phyloP scores from a whole-genome alignment of 805 yeast genomes.

The Cyberlindnera samutprakarnensis region DNA sequence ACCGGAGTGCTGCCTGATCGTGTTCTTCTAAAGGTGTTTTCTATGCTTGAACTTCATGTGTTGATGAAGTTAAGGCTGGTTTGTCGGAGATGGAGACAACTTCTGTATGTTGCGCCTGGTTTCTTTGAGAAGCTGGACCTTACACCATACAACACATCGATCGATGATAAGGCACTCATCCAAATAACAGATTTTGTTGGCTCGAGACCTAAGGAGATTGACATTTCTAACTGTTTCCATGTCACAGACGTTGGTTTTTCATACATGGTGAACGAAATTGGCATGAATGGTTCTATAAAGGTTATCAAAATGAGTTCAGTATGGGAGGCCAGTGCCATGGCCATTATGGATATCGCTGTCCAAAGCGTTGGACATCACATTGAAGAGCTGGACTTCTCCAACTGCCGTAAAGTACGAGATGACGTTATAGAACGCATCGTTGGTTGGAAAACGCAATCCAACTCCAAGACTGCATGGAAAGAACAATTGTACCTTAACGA shows the following conservation, averaged over 20 bases:
- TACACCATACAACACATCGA: conserved; percentile 51
- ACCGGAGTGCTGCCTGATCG: conserved; percentile 58
- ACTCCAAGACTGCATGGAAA: conserved; percentile 7
- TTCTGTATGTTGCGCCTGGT: conserved; percentile 48
- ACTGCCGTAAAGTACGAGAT: conserved; percentile 68
- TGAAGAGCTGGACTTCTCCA: conserved; percentile 56
- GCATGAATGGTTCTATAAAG: conserved; percentile 52
- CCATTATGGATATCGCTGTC: conserved; percentile 69
- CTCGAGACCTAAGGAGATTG: conserved; percentile 50
- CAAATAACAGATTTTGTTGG: conserved; percentile 66
- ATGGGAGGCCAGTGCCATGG: conserved; percentile 78
- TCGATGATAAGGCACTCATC: conserved; percentile 50
- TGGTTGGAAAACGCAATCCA: conserved; percentile 36
- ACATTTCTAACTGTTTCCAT: conserved; percentile 70
- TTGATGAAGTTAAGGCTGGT: conserved; percentile 53
- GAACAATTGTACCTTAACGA: conserved; percentile 25
- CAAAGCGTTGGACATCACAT: conserved; percentile 55
- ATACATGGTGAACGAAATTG: conserved; percentile 62
- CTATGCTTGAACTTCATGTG: conserved; percentile 45
- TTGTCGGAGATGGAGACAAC: conserved; percentile 62
- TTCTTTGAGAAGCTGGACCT: conserved; percentile 48
- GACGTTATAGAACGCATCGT: conserved; percentile 63
- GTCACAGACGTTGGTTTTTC: conserved; percentile 71
- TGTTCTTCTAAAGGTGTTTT: conserved; percentile 45
- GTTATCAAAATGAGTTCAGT: conserved; percentile 55